phyloP scores from a whole-genome alignment of 352 stramenopile species.

The Phytophthora sp. region DNA sequence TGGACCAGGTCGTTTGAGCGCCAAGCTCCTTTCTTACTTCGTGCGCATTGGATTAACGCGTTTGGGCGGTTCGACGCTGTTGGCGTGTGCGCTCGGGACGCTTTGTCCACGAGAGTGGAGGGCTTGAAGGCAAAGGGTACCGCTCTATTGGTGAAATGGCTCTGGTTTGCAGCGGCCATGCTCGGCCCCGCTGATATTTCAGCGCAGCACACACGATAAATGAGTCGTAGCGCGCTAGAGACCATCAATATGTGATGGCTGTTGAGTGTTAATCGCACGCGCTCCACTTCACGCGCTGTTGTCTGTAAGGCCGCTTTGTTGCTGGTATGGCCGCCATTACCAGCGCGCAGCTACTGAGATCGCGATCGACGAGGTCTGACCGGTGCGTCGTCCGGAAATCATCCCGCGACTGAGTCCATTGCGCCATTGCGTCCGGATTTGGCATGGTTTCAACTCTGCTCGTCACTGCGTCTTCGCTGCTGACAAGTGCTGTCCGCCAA shows the following conservation, averaged over 20 bases:
- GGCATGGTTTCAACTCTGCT: neutral
- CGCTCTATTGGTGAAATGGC: neutral
- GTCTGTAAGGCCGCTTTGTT: neutral
- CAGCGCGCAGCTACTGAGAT: neutral
- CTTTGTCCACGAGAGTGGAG: neutral
- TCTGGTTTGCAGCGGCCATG: neutral
- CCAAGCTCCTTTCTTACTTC: no score
- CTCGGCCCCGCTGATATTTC: neutral
- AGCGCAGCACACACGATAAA: neutral
- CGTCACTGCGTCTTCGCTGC: no score
- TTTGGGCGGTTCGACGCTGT: no score
- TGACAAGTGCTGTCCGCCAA: no score
- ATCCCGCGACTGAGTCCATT: neutral
- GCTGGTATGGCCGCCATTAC: neutral
- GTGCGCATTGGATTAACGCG: no score
- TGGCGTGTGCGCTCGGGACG: no score
- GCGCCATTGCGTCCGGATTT: neutral
- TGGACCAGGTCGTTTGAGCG: no score
- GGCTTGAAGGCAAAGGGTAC: no score
- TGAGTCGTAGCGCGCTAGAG: neutral
- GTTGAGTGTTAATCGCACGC: neutral
- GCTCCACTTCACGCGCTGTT: neutral
- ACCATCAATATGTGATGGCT: neutral
- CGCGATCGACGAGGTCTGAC: neutral
- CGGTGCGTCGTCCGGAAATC: constrained; percentile 1